Percentiles rank a stretch among this genome's conserved stretches.
These are phyloP conservation scores for Fusarium dimerum DNA, from an alignment of 2,329 filamentous ascomycete genomes.

Conservation along the genomic window DNA sequence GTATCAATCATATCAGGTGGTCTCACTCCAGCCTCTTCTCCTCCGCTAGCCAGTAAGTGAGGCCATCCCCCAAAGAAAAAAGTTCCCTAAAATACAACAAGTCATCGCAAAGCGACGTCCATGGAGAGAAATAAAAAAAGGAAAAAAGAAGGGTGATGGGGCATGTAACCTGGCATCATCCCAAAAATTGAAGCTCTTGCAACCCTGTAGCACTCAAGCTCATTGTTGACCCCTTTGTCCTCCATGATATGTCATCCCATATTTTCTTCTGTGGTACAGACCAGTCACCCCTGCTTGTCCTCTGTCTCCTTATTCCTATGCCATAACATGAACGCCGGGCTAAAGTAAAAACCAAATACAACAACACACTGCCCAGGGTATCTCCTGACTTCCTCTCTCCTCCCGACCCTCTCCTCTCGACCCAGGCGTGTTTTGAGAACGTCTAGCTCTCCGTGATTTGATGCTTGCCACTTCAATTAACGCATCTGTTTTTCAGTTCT, in stretches of 20 bases:
- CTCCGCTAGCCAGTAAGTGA: not conserved
- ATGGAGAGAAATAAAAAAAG: too few species aligned
- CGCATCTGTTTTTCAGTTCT: not conserved
- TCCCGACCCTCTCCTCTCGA: not conserved
- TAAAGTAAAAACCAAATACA: conserved; percentile 35
- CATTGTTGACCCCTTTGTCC: not conserved
- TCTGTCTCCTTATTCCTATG: conserved; percentile 17
- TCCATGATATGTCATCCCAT: conserved; percentile 6
- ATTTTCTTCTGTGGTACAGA: conserved; percentile 13
- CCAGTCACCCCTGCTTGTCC: conserved; percentile 5
- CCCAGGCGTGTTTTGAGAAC: conserved; percentile 8
- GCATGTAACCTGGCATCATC: not conserved
- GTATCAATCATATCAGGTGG: not conserved
- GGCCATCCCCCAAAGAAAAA: not conserved
- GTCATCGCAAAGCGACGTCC: not conserved
- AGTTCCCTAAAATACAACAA: not conserved
- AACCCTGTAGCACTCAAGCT: not conserved
- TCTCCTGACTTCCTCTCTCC: conserved; percentile 13
- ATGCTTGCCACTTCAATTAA: not conserved
- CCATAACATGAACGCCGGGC: conserved; percentile 37
- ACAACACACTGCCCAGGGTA: conserved; percentile 33
- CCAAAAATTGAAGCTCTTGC: not conserved
- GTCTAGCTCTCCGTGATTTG: conserved; percentile 17
- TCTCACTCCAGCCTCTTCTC: not conserved
- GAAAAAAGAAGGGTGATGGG: not conserved